These are phyloP conservation scores for Candida ponderosae DNA, from an alignment of 805 yeast genomes.

Conservation along the genomic window DNA sequence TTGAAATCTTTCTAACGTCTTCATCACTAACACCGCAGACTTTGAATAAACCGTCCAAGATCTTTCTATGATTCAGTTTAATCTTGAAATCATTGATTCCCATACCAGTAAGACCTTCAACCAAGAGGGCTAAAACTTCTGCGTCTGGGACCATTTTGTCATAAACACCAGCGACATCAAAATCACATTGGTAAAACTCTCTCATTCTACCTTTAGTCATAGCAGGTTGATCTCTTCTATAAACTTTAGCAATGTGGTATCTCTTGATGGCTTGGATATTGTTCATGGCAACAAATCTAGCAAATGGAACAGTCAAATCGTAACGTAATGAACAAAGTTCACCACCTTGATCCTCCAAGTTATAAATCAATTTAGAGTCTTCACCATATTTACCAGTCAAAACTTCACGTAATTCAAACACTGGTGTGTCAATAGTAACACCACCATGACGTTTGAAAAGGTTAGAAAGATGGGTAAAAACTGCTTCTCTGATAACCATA, in stretches of 20 bases:
- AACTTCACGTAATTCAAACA: conserved; percentile 91
- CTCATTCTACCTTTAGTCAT: conserved; percentile 99
- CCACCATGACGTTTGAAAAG: conserved; percentile 96
- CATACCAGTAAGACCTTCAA: conserved; percentile 75
- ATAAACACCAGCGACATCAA: conserved; percentile 90
- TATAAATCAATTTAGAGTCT: conserved; percentile 93
- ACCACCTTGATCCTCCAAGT: conserved; percentile 98
- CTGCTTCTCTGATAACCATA: conserved; percentile 88
- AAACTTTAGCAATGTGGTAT: conserved; percentile 96
- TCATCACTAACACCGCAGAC: conserved; percentile 92
- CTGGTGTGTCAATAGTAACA: conserved; percentile 97
- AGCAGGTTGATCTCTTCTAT: conserved; percentile 99
- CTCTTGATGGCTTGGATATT: conserved; percentile 85
- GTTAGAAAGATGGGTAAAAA: conserved; percentile 63
- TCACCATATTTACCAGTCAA: conserved; percentile 97
- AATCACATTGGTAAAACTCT: conserved; percentile 98
- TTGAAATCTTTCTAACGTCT: conserved; percentile 87
- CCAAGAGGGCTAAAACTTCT: conserved; percentile 72
- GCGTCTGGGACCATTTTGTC: conserved; percentile 97
- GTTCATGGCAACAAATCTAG: conserved; percentile 95
- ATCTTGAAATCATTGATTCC: conserved; percentile 88
- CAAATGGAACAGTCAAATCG: conserved; percentile 97
- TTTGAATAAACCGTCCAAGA: conserved; percentile 91
- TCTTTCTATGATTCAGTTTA: conserved; percentile 91
- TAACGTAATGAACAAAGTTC: conserved; percentile 92